Conservation (phyloP, 2,329 filamentous ascomycete genomes). For the Tolypocladium nubicola region DNA sequence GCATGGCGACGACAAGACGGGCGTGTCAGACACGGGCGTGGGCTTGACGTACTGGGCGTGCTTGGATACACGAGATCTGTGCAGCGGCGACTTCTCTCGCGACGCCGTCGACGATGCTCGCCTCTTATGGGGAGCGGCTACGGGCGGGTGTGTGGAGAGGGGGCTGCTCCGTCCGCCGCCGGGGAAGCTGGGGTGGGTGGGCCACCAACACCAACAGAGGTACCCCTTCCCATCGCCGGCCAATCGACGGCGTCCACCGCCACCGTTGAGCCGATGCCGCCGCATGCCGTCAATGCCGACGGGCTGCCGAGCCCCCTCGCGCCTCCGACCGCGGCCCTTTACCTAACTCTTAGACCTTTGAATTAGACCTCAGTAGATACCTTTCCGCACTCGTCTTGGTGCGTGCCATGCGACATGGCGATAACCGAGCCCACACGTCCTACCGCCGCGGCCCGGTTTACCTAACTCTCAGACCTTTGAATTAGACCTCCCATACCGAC, state of each 20-base stretch:
- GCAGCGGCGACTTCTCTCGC: not conserved
- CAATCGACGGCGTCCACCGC: not conserved
- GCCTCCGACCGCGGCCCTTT: not conserved
- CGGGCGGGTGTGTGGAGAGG: constrained; percentile 2
- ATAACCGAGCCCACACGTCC: not conserved
- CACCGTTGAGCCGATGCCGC: constrained; percentile 9
- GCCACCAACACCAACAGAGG: not conserved
- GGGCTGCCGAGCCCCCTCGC: not conserved
- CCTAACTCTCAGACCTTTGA: not conserved
- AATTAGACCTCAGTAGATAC: not conserved
- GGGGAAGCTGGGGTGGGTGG: not conserved
- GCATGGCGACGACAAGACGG: constrained; percentile 24
- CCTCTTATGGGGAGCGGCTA: constrained; percentile 3
- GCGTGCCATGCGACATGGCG: not conserved
- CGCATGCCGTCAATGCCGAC: constrained; percentile 6
- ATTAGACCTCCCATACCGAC: not conserved
- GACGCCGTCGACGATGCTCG: not conserved
- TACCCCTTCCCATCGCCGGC: not conserved
- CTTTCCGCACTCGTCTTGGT: not conserved
- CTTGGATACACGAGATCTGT: not conserved
- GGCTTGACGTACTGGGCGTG: constrained; percentile 1
- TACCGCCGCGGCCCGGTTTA: not conserved
- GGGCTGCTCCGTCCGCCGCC: not conserved
- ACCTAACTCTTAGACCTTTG: not conserved
- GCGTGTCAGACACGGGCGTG: not conserved